Evolutionary conservation across 768 basidiomycete species (phyloP).

Genomic region (Boletus rufocinnamomeus): DNA sequence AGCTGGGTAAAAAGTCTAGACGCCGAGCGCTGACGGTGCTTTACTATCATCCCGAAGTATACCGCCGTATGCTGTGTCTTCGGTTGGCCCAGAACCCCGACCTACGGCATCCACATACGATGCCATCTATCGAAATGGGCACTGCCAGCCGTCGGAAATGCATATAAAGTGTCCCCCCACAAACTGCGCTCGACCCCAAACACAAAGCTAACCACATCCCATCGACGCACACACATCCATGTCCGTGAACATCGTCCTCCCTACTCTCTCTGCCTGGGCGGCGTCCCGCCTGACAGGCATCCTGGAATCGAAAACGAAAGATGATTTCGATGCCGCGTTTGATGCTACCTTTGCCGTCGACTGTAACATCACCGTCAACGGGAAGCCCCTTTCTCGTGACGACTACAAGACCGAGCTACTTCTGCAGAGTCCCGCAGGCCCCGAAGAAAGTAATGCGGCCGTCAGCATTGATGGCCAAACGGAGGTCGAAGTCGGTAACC

Average conservation of each 20-base stretch:
- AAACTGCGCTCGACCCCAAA: background rate
- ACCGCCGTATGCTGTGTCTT: background rate
- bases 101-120: background rate
- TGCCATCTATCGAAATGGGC: background rate
- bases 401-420: conserved; percentile 43
- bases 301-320: conserved; percentile 39
- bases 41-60: background rate
- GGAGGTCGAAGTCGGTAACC: conserved; percentile 27
- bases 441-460: conserved; percentile 12
- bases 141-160: background rate
- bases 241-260: conserved; percentile 38
- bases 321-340: conserved; percentile 40
- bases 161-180: conserved; percentile 16
- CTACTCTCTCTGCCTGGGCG: conserved; percentile 45
- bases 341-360: conserved; percentile 42
- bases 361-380: conserved; percentile 44
- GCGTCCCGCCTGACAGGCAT: conserved; percentile 41
- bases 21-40: background rate
- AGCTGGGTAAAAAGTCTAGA: conserved; percentile 5
- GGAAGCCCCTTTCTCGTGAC: conserved; percentile 37
- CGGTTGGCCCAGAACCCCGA: background rate
- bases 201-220: background rate
- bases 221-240: conserved; percentile 12
- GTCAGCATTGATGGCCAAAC: conserved; percentile 32
- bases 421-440: conserved; percentile 27